phyloP scores from a whole-genome alignment of 768 basidiomycete species.

The Suillus luteus region DNA sequence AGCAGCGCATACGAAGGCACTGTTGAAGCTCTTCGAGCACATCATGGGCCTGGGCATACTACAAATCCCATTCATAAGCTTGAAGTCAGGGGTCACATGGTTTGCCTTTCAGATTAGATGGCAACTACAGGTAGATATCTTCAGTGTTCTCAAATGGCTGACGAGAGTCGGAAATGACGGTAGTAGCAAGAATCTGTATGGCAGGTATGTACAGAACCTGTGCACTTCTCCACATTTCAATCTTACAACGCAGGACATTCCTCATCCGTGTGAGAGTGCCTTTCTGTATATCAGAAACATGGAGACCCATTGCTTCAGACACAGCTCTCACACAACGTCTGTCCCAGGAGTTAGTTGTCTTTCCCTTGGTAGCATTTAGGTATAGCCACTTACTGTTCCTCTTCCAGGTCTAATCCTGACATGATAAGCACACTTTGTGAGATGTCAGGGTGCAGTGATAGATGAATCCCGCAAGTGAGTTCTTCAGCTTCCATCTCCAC shows the following conservation, averaged over 20 bases:
- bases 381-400: constrained; percentile 16
- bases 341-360: neutral
- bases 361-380: neutral
- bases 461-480: neutral
- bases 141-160: neutral
- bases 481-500: constrained; percentile 13
- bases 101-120: constrained; percentile 7
- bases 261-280: neutral
- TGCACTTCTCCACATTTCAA: neutral
- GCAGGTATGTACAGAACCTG: neutral
- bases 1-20: constrained; percentile 10
- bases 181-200: neutral
- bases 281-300: neutral
- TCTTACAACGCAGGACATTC: neutral
- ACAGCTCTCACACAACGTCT: neutral
- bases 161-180: neutral
- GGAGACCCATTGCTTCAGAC: neutral
- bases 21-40: constrained; percentile 12
- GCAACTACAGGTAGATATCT: constrained; percentile 10
- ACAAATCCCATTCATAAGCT: constrained; percentile 3
- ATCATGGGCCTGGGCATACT: constrained; percentile 16
- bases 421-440: constrained; percentile 12
- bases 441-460: constrained; percentile 13
- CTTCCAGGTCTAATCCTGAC: constrained; percentile 21
- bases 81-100: neutral